phyloP scores from a whole-genome alignment of 345 rosid species.

The Sapria himalayana region DNA sequence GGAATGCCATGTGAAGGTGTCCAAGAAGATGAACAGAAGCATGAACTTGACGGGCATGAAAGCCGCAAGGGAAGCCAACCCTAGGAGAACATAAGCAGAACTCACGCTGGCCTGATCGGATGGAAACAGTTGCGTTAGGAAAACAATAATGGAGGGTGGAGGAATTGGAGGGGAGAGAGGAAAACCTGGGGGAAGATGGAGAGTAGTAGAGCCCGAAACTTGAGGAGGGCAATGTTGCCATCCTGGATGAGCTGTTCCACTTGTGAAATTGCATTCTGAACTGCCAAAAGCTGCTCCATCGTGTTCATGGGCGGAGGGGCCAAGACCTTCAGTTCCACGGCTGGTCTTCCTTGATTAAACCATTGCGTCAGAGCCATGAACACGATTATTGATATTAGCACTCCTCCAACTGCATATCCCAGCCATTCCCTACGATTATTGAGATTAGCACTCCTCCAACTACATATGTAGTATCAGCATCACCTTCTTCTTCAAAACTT shows the following conservation, averaged over 20 bases:
- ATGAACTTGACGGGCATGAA: conserved; percentile 44
- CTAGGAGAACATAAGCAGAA: conserved; percentile 32
- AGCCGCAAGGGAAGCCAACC: conserved; percentile 23
- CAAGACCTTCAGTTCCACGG: conserved; percentile 37
- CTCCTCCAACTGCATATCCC: conserved; percentile 31
- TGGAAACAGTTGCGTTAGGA: conserved; percentile 48
- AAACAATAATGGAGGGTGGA: conserved; percentile 50
- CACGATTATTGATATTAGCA: conserved; percentile 24
- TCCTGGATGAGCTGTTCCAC: conserved; percentile 68
- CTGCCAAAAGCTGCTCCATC: conserved; percentile 90
- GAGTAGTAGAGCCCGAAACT: conserved; percentile 58
- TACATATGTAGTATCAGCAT: no score
- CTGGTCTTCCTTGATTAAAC: conserved; percentile 31
- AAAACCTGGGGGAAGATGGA: conserved; percentile 62
- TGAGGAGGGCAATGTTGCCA: conserved; percentile 62
- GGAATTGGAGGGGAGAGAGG: conserved; percentile 32
- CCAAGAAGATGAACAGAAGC: conserved; percentile 28
- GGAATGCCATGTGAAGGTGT: conserved; percentile 63
- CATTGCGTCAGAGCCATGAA: conserved; percentile 50
- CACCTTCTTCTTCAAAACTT: no score
- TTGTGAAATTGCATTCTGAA: conserved; percentile 66
- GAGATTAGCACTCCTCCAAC: no score
- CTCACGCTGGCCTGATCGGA: conserved; percentile 55
- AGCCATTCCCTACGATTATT: conserved; percentile 54
- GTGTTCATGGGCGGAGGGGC: conserved; percentile 82